phyloP scores from a whole-genome alignment of 441 rosid genomes.

The Croton setiger region DNA sequence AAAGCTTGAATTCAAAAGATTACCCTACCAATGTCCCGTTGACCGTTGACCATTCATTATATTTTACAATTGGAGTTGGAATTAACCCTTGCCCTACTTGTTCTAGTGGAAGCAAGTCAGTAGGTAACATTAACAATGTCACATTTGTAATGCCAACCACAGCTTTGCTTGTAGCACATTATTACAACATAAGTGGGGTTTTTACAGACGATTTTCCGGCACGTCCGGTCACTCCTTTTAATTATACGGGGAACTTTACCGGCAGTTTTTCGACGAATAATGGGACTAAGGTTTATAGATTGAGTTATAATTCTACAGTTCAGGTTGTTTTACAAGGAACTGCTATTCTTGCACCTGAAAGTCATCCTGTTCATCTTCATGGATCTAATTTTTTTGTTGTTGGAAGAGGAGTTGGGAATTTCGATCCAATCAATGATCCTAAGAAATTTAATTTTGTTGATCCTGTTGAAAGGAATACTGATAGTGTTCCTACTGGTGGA shows the following conservation, averaged over 20 bases:
- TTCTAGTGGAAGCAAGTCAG: constrained; percentile 47
- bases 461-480: constrained; percentile 87
- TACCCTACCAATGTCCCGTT: constrained; percentile 68
- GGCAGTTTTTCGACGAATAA: constrained; percentile 49
- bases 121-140: constrained; percentile 68
- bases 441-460: constrained; percentile 67
- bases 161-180: constrained; percentile 69
- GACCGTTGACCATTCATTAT: constrained; percentile 55
- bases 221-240: constrained; percentile 47
- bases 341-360: constrained; percentile 55
- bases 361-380: constrained; percentile 85
- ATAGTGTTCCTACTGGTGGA: constrained; percentile 79
- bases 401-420: constrained; percentile 80
- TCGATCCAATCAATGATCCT: constrained; percentile 47
- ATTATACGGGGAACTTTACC: constrained; percentile 55
- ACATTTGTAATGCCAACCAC: constrained; percentile 75
- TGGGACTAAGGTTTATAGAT: constrained; percentile 64
- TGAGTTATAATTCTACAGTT: constrained; percentile 67
- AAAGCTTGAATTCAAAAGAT: constrained; percentile 60
- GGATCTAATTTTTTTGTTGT: constrained; percentile 73
- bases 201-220: constrained; percentile 82
- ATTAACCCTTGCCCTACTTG: constrained; percentile 67
- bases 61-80: constrained; percentile 62
- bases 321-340: constrained; percentile 87
- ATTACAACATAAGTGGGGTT: constrained; percentile 58